Percentiles rank a stretch among this genome's conserved stretches.
These are phyloP conservation scores for Hypoxylon sp. DNA, from an alignment of 2,329 filamentous ascomycete genomes.

Conservation along the genomic window DNA sequence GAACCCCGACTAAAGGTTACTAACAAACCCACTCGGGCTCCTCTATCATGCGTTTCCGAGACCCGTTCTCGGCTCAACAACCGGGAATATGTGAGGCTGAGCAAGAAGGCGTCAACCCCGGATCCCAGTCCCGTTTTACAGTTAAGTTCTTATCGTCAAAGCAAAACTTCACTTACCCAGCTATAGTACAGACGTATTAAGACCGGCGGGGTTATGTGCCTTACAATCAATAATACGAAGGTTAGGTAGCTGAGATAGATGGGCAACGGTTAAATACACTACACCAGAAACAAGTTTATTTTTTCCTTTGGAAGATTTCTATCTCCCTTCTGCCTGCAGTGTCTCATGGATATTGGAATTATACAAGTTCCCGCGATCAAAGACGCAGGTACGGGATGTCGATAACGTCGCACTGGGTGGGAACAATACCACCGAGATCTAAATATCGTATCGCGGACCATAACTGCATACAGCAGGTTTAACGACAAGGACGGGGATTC, in stretches of 20 bases:
- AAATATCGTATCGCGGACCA: slow-evolving; percentile 24
- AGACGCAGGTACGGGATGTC: slow-evolving; percentile 15
- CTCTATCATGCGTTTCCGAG: slow-evolving; percentile 9
- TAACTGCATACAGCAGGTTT: slow-evolving; percentile 22
- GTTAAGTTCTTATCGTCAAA: slow-evolving; percentile 34
- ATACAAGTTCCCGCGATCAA: slow-evolving; percentile 9
- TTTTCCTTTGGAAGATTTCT: slow-evolving; percentile 8
- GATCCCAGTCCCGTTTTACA: slow-evolving; percentile 29
- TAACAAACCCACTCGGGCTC: slow-evolving; percentile 5
- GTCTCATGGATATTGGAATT: slow-evolving; percentile 37
- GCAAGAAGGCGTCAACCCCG: slow-evolving; percentile 23
- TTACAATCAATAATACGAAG: neutral
- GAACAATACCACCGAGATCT: slow-evolving; percentile 37
- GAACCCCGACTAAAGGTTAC: neutral
- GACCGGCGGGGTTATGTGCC: neutral
- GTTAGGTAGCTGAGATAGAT: neutral
- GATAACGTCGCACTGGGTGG: slow-evolving; percentile 27
- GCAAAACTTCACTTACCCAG: slow-evolving; percentile 23
- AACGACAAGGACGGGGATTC: slow-evolving; percentile 12
- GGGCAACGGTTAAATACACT: slow-evolving; percentile 7
- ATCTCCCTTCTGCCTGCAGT: slow-evolving; percentile 1
- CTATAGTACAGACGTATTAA: slow-evolving; percentile 1
- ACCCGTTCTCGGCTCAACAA: slow-evolving; percentile 15
- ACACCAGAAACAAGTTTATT: neutral
- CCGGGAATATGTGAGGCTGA: slow-evolving; percentile 21